Percentiles rank a stretch among this genome's conserved stretches.
These are phyloP conservation scores for Asterophora lycoperdoides DNA, from an alignment of 768 basidiomycete genomes.

Conservation along the genomic window DNA sequence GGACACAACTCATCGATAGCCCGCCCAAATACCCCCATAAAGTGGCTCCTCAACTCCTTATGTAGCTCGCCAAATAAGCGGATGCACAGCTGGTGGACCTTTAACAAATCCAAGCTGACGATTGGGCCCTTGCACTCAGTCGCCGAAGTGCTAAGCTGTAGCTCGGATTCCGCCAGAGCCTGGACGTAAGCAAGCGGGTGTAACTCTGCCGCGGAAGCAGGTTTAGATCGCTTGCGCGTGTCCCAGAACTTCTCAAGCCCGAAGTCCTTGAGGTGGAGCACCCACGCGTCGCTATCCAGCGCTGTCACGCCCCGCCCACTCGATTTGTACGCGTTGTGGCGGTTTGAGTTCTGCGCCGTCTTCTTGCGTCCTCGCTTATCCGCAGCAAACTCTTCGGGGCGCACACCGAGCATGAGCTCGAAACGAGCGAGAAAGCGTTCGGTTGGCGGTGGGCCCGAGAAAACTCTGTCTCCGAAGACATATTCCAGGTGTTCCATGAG, in stretches of 20 bases:
- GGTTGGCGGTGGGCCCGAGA: conserved; percentile 6
- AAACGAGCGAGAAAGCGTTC: not conserved
- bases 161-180: conserved; percentile 4
- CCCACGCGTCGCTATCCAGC: not conserved
- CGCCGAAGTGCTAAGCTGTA: not conserved
- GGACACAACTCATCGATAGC: not conserved
- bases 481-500: conserved; percentile 3
- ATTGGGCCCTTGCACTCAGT: conserved; percentile 4
- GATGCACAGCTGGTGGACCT: conserved; percentile 10
- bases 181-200: not conserved
- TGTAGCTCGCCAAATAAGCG: conserved; percentile 5
- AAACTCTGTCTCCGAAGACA: conserved; percentile 2
- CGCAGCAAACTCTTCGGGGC: not conserved
- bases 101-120: conserved; percentile 7
- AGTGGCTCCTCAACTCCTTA: not conserved
- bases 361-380: not conserved
- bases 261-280: not conserved
- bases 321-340: not conserved
- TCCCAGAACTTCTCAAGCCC: not conserved
- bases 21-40: not conserved
- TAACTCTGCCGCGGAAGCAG: not conserved
- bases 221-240: not conserved
- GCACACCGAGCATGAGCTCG: conserved; percentile 3
- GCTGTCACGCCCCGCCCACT: not conserved
- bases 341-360: not conserved